phyloP scores from a whole-genome alignment of 1,139 yeast species.

The Meyerozyma athensensis region DNA sequence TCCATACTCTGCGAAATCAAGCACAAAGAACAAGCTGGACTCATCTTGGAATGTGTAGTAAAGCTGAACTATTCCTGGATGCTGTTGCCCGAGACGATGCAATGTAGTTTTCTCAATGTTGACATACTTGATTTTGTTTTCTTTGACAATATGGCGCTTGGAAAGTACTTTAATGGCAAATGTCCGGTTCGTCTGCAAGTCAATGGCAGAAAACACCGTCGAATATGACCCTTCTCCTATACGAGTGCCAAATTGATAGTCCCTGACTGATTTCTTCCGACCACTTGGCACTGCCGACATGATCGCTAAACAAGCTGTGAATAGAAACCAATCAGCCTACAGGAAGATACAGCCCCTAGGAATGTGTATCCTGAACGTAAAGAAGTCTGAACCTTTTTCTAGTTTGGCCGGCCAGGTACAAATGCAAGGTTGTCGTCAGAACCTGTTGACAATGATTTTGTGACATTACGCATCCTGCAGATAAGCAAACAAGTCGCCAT shows the following conservation, averaged over 20 bases:
- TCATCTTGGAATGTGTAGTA: conserved; percentile 81
- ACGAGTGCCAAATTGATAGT: conserved; percentile 66
- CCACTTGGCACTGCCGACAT: not conserved
- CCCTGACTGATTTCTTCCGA: conserved; percentile 46
- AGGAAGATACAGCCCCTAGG: too few relatives aligned
- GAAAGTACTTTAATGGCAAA: conserved; percentile 74
- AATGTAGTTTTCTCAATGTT: conserved; percentile 74
- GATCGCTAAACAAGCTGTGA: too few relatives aligned
- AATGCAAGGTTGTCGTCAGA: not conserved
- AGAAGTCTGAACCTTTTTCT: not conserved
- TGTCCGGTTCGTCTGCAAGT: conserved; percentile 48
- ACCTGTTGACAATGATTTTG: conserved; percentile 3
- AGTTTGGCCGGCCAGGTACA: not conserved
- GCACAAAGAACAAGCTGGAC: conserved; percentile 61
- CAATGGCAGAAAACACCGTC: conserved; percentile 67
- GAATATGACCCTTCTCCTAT: conserved; percentile 83
- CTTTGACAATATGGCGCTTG: conserved; percentile 70
- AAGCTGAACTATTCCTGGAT: conserved; percentile 64
- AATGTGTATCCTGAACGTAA: too few relatives aligned
- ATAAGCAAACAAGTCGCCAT: not conserved
- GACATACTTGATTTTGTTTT: conserved; percentile 74
- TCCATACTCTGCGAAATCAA: conserved; percentile 79
- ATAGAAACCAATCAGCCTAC: too few relatives aligned
- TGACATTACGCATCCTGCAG: not conserved
- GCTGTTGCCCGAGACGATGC: conserved; percentile 63